Conservation (phyloP, 306 rosid species). For the Senna tora region DNA sequence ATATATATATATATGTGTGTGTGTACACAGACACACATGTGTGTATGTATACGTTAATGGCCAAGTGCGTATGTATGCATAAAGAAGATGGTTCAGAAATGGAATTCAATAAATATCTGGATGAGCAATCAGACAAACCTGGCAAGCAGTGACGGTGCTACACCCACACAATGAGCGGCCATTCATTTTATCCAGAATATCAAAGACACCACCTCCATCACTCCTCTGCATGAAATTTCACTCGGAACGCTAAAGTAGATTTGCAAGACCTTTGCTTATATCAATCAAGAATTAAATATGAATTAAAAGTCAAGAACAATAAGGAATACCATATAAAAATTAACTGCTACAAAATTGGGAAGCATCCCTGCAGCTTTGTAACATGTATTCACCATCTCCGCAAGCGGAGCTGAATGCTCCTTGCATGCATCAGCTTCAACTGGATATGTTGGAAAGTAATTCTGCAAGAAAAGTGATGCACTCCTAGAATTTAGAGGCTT, state of each 20-base stretch:
- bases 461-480: constrained; percentile 75
- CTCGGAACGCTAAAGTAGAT: constrained; percentile 41
- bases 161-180: constrained; percentile 91
- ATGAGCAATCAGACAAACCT: constrained; percentile 66
- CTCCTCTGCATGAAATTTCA: constrained; percentile 76
- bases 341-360: constrained; percentile 91
- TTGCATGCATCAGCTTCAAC: constrained; percentile 93
- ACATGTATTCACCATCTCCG: constrained; percentile 83
- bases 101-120: constrained; percentile 19
- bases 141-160: constrained; percentile 78
- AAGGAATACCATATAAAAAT: constrained; percentile 87
- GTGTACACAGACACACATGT: not conserved
- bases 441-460: constrained; percentile 92
- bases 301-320: constrained; percentile 5
- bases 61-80: not conserved
- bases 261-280: constrained; percentile 22
- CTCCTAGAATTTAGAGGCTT: constrained; percentile 74
- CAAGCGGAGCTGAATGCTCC: constrained; percentile 92
- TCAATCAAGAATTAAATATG: constrained; percentile 26
- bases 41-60: not conserved
- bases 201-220: constrained; percentile 96
- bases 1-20: too few relatives aligned
- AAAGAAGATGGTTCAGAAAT: constrained; percentile 29
- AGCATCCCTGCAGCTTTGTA: constrained; percentile 87
- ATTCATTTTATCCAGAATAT: constrained; percentile 82